Conservation (phyloP, 225 moss, liverwort and hornwort species). For the Physcomitrellopsis africana region DNA sequence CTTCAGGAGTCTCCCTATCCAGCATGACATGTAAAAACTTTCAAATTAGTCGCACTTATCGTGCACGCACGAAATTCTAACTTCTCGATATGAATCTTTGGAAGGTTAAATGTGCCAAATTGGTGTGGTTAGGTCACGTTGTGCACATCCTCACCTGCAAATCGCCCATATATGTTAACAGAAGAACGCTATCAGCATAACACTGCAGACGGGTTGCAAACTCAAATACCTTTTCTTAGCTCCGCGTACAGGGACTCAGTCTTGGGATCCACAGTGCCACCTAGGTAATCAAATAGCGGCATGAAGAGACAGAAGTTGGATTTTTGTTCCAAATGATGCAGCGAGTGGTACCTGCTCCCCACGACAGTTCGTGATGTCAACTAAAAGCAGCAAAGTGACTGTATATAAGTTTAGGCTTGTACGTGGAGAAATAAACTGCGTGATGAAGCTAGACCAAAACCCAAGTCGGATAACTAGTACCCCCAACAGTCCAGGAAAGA, state of each 20-base stretch:
- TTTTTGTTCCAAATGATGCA: constrained; percentile 71
- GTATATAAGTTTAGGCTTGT: too few relatives aligned
- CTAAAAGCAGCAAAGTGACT: background rate
- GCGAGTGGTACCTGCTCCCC: constrained; percentile 74
- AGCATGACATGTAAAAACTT: background rate
- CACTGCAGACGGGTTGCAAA: too few relatives aligned
- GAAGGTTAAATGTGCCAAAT: background rate
- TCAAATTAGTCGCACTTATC: too few relatives aligned
- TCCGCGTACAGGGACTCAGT: constrained; percentile 46
- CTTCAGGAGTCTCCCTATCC: constrained; percentile 56
- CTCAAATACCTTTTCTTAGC: constrained; percentile 53
- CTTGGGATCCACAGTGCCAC: constrained; percentile 78
- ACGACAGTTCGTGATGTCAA: background rate
- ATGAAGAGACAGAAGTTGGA: constrained; percentile 92
- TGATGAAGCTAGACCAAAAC: too few relatives aligned
- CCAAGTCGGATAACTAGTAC: too few relatives aligned
- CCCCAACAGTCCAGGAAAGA: background rate
- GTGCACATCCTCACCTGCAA: too few relatives aligned
- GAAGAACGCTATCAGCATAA: too few relatives aligned
- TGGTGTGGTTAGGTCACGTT: too few relatives aligned
- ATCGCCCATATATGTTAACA: too few relatives aligned
- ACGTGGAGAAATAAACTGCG: too few relatives aligned
- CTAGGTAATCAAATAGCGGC: constrained; percentile 86
- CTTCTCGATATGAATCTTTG: background rate
- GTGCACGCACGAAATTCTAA: background rate